phyloP scores from a whole-genome alignment of 768 basidiomycete species.

The Amyloporia xantha region DNA sequence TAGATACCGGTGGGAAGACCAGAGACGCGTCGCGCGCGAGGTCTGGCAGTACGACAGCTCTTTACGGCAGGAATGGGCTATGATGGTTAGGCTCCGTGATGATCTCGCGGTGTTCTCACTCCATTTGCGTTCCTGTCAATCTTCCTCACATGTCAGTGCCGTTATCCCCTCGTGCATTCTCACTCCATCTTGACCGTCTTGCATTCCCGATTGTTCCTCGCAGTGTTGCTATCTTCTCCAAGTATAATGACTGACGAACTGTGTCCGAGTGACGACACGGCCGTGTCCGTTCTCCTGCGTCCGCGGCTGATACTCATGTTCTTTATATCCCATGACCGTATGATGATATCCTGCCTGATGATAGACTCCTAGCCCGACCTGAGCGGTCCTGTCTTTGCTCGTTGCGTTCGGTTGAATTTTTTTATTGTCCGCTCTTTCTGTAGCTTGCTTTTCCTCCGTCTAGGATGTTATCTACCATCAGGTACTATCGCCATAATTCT shows the following conservation, averaged over 20 bases:
- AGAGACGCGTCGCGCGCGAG: conserved; percentile 20
- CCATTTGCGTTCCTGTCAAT: too few relatives aligned
- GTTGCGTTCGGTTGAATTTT: too few relatives aligned
- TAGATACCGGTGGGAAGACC: conserved; percentile 2
- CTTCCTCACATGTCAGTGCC: too few relatives aligned
- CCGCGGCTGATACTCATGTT: conserved; percentile 12
- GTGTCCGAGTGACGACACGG: not conserved
- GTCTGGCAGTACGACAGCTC: conserved; percentile 16
- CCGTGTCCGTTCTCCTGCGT: not conserved
- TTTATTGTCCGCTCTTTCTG: too few relatives aligned
- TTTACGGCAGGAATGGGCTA: conserved; percentile 10
- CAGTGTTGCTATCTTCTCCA: conserved; percentile 6
- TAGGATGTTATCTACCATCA: too few relatives aligned
- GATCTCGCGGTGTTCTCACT: not conserved
- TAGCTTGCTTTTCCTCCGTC: too few relatives aligned
- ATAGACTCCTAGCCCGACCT: too few relatives aligned
- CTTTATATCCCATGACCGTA: conserved; percentile 17
- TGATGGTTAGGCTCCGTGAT: not conserved
- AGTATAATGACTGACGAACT: conserved; percentile 22
- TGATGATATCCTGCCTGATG: conserved; percentile 18
- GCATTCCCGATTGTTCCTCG: not conserved
- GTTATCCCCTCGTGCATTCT: too few relatives aligned
- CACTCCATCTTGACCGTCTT: too few relatives aligned
- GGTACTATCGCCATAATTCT: too few relatives aligned
- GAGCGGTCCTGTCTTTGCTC: too few relatives aligned